Base-by-base conservation (phyloP, 2,329 filamentous ascomycete species). In the Penicillium sp. region DNA sequence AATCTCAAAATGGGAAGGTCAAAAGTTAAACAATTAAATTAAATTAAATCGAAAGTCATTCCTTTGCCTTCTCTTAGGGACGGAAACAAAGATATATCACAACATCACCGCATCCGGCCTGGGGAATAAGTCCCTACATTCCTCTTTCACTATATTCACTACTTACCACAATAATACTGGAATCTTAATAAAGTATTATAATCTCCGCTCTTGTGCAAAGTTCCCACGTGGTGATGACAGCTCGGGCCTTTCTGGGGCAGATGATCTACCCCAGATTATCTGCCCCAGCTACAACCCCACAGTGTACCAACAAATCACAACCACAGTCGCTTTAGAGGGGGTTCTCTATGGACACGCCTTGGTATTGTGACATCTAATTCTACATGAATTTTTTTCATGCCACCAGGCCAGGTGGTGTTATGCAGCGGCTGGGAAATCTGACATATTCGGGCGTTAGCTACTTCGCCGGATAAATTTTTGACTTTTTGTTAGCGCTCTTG, bases 151-250 rank as follows among this genome's bases (percentile, higher is more conserved):
- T 16, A 6, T 16, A 16, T 34, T 16, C 15, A 16, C 15, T 34
- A 6, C 8, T 0, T 2, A 34, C 15, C 32, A 34, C 6, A 15
- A 16, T 8, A 15, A 34, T 6, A 15, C 23, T 23, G 4, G 4
- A 23, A 23, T 23, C 3, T 23, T 23, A 23, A 23, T 3, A 23
- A 16, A 32, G 15, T 34, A 8, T 18, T 7, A 25, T 27, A 23
- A 49, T 16, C 23, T 25, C 35, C 25, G 18, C 35, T 13, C 13
- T 23, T 37, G 15, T 42, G 25, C 37, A 35, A 35, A 46, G 8
- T 46, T 52, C 49, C 41, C 50, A 52, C 50, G 50, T 52, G 40
- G 49, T 45, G 32, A 29, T 18, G 16, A 37, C 32, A 39, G 41
- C 50, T 39, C 32, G 50, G 50, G 25, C 50, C 50, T 52, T 32